Evolutionary conservation across 371 early-diverging fungal genomes (phyloP), one percentile per base, ranked within the genome.

Genomic region (Cokeromyces recurvatus): DNA sequence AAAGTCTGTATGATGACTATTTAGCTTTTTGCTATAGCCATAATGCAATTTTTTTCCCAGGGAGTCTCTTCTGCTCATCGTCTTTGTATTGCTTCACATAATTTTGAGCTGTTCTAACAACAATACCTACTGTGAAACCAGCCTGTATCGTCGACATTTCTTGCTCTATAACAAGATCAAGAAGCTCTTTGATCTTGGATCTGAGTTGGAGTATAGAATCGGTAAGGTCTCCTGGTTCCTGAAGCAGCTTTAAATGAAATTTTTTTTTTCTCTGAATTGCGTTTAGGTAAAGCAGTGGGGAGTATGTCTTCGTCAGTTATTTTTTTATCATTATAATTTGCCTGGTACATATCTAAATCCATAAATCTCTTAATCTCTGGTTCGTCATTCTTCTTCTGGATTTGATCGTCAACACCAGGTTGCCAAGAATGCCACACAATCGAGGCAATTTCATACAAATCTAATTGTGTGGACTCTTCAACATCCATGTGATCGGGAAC

Each of bases 151-250:
- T n/a, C n/a, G n/a, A n/a, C n/a, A n/a, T n/a, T 11, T 47, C 51
- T 38, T 43, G 17, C 25, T 51, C 47, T 6, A 57, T 47, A 38
- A 42, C 38, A 41, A 57, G 39, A 38, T 51, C 51, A 36, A 57
- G 21, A 3, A 57, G 44, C 20, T n/a, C n/a, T n/a, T n/a, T n/a
- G n/a, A n/a, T 46, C 48, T 51, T 51, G 57, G n/a, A 51, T 29
- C 40, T 57, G 47, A 2, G 20, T 17, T 36, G 38, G 32, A 7
- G 43, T 34, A n/a, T 41, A 48, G 25, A 38, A 44, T 17, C 48
- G 17, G 34, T 40, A 41, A 2, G 43, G 32, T 15, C 48, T 43
- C 19, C 55, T 21, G n/a, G 17, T 16, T 8, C 24, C 31, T 38
- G 29, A 11, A 27, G 2, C n/a, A 11, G 21, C 39, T 47, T n/a